phyloP scores from a whole-genome alignment of 441 rosid genomes.

The Gossypium lobatum region DNA sequence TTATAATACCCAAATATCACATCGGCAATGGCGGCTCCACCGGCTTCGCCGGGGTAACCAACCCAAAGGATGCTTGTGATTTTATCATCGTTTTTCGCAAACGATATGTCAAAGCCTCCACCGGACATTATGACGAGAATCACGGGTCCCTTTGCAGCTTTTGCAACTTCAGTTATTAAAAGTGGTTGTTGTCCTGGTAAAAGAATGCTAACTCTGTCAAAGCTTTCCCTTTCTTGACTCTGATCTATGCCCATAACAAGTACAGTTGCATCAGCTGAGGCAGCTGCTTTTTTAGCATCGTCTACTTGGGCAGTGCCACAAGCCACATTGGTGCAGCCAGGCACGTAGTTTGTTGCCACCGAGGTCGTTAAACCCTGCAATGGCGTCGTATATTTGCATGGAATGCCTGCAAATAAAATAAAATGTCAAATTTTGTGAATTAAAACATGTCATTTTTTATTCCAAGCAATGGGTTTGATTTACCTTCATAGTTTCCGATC shows the following conservation, averaged over 20 bases:
- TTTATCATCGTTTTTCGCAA: slow-evolving; percentile 50
- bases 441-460: not conserved
- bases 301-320: slow-evolving; percentile 51
- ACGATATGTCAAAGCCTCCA: slow-evolving; percentile 70
- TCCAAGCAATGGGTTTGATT: not conserved
- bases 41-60: slow-evolving; percentile 87
- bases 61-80: slow-evolving; percentile 78
- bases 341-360: slow-evolving; percentile 47
- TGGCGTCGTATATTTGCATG: slow-evolving; percentile 75
- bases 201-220: slow-evolving; percentile 44
- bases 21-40: slow-evolving; percentile 86
- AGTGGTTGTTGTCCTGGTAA: slow-evolving; percentile 73
- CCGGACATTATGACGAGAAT: slow-evolving; percentile 84
- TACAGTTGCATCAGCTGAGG: slow-evolving; percentile 59
- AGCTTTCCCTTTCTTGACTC: slow-evolving; percentile 54
- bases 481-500: slow-evolving; percentile 93
- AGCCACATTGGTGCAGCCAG: slow-evolving; percentile 58
- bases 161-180: slow-evolving; percentile 58
- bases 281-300: slow-evolving; percentile 44
- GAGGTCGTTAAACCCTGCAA: slow-evolving; percentile 57
- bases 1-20: slow-evolving; percentile 58
- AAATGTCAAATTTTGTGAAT: not conserved
- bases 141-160: slow-evolving; percentile 69
- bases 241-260: slow-evolving; percentile 74
- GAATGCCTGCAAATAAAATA: slow-evolving; percentile 37